These are phyloP conservation scores for Penicillium ucsense DNA, from an alignment of 495 filamentous ascomycete species.

Conservation along the genomic window DNA sequence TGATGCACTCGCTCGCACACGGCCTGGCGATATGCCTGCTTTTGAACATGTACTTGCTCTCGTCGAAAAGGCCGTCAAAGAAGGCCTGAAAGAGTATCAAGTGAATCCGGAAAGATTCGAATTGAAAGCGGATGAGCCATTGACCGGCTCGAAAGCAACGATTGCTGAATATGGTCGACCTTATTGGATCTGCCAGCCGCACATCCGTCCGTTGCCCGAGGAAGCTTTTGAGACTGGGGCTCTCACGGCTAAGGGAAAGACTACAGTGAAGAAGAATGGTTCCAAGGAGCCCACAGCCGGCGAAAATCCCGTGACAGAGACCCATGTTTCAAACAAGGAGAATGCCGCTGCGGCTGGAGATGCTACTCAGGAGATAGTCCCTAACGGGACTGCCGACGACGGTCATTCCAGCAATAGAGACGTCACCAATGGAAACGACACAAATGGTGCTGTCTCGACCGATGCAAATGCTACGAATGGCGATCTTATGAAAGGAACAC, in stretches of 20 bases:
- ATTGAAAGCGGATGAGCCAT: constrained; percentile 21
- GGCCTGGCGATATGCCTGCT: constrained; percentile 53
- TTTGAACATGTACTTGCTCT: constrained; percentile 63
- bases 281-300: constrained; percentile 5
- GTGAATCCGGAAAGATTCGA: constrained; percentile 47
- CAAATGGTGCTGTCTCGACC: neutral
- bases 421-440: constrained; percentile 2
- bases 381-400: constrained; percentile 5
- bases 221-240: constrained; percentile 79
- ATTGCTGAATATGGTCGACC: constrained; percentile 66
- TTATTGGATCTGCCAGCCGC: constrained; percentile 90
- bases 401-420: neutral
- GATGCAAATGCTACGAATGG: constrained; percentile 2
- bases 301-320: constrained; percentile 7
- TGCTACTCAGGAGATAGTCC: constrained; percentile 3
- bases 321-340: neutral
- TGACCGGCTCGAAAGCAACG: constrained; percentile 52
- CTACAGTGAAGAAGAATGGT: constrained; percentile 13
- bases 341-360: constrained; percentile 1
- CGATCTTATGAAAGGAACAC: neutral
- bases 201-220: constrained; percentile 77
- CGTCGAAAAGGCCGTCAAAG: constrained; percentile 59
- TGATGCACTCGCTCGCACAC: constrained; percentile 60
- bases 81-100: constrained; percentile 67
- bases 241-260: constrained; percentile 55